These are phyloP conservation scores for Aspergillus leporis DNA, from an alignment of 495 filamentous ascomycete genomes.

Conservation along the genomic window DNA sequence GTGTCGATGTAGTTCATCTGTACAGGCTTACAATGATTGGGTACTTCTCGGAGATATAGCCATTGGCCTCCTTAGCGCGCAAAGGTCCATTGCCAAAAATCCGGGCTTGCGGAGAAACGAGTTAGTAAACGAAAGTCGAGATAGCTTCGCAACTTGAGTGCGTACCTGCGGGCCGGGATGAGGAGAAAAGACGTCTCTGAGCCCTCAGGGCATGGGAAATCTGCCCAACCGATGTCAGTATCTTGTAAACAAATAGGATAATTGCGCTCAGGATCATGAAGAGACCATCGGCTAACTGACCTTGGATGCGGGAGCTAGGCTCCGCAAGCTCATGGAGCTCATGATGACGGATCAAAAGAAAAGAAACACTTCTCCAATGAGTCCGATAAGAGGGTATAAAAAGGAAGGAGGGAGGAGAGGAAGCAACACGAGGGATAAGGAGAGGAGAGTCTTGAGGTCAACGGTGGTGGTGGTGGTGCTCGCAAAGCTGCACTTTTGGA, in stretches of 20 bases:
- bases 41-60: slow-evolving; percentile 81
- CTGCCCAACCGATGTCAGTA: slow-evolving; percentile 36
- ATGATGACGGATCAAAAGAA: slow-evolving; percentile 47
- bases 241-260: slow-evolving; percentile 4
- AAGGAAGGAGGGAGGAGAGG: slow-evolving; percentile 4
- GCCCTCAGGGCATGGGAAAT: slow-evolving; percentile 48
- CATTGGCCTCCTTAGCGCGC: slow-evolving; percentile 87
- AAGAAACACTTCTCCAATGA: slow-evolving; percentile 30
- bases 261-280: neutral
- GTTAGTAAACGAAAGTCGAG: slow-evolving; percentile 29
- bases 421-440: slow-evolving; percentile 25
- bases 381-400: slow-evolving; percentile 21
- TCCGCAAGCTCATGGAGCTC: slow-evolving; percentile 61
- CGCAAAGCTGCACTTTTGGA: slow-evolving; percentile 39
- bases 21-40: slow-evolving; percentile 77
- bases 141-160: slow-evolving; percentile 23
- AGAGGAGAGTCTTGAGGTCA: slow-evolving; percentile 27
- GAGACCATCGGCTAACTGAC: slow-evolving; percentile 34
- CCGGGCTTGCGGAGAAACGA: slow-evolving; percentile 52
- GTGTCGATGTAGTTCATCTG: neutral
- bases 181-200: slow-evolving; percentile 78
- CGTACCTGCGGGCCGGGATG: slow-evolving; percentile 78
- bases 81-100: slow-evolving; percentile 83
- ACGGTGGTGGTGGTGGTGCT: slow-evolving; percentile 29
- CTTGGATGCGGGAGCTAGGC: slow-evolving; percentile 57